These are phyloP conservation scores for Pulchroboletus neoregius DNA, from an alignment of 1,284 basidiomycete species.

Conservation along the genomic window DNA sequence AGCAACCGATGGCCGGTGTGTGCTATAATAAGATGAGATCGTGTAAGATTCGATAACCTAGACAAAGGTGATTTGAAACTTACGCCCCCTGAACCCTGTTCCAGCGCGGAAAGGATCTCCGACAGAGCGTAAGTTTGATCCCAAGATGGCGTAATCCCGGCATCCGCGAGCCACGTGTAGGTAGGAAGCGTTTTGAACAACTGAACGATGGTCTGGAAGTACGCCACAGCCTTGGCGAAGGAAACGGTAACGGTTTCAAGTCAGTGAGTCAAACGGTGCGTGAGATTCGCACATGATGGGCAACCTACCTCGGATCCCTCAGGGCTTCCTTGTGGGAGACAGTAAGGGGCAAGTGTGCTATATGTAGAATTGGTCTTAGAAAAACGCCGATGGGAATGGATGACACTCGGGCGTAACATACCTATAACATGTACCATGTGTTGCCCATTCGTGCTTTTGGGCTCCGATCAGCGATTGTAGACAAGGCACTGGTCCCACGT, in stretches of 20 bases:
- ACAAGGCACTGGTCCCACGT: conserved; percentile 13
- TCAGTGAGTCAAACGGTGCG: background rate
- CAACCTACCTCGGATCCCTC: conserved; percentile 54
- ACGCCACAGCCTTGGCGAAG: conserved; percentile 56
- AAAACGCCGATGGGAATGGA: background rate
- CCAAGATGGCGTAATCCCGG: conserved; percentile 64
- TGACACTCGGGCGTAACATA: conserved; percentile 17
- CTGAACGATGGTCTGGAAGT: conserved; percentile 62
- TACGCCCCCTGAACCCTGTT: conserved; percentile 43
- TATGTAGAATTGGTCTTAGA: background rate
- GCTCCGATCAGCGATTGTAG: conserved; percentile 4
- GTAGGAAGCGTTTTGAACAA: conserved; percentile 66
- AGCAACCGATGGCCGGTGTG: conserved; percentile 59
- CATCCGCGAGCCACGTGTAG: conserved; percentile 61
- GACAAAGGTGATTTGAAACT: background rate
- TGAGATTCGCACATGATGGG: conserved; percentile 3
- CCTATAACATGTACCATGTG: conserved; percentile 74
- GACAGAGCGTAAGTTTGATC: conserved; percentile 55
- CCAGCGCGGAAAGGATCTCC: conserved; percentile 56
- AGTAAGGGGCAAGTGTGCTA: conserved; percentile 60
- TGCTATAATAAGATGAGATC: conserved; percentile 32
- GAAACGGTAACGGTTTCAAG: background rate
- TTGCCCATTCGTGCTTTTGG: conserved; percentile 61
- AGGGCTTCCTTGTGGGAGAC: conserved; percentile 52
- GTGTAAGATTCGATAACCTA: background rate